Base-by-base conservation (phyloP, 208 protist species). In the Crithidia brevicula region DNA sequence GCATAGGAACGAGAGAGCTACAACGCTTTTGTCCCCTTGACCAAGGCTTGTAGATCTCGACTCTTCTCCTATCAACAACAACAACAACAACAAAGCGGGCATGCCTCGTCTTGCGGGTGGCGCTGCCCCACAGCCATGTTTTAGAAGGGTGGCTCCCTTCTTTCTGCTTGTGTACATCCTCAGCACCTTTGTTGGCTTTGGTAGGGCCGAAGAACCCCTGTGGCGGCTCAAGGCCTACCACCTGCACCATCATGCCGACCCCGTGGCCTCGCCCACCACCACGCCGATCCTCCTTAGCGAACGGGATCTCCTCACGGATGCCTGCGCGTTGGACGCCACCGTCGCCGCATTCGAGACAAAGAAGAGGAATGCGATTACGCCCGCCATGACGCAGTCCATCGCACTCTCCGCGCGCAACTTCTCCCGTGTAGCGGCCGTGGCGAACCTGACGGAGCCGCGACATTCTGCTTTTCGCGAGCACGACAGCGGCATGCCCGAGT, bases 191-290 rank as follows among this genome's bases (percentile, higher is more conserved):
- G 18, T 4, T 20, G 31, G 33, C 4, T 16, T 6, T 15, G 45
- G 25, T 3, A 18, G 18, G 2, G 22, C 27, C 6, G 40, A 11
- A 2, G 33, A 13, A 7, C 16, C 43, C 22, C 4, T 27, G 1
- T 60, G 70, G 70, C 28, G 16, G 1, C 46, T 66, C 5, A 61
- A 65, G 15, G 62, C 56, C 22, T 65, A 58, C 46, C 53, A 70
- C 47, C 54, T 69, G 22, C 51, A 66, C 31, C 53, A 40, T 15
- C 50, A 45, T 30, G 42, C 54, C 31, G 54, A 65, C 10, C 4
- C 36, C 23, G 9, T 53, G 23, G 27, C 42, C 10, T 25, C 53
- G 8, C 27, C 25, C 7, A 15, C 59, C 16, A 18, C 43, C 2
- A 42, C 46, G 10, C 46, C 46, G 20, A 30, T 49, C 25, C 59